Conservation (phyloP, 306 rosid species). For the Betula pendula region DNA sequence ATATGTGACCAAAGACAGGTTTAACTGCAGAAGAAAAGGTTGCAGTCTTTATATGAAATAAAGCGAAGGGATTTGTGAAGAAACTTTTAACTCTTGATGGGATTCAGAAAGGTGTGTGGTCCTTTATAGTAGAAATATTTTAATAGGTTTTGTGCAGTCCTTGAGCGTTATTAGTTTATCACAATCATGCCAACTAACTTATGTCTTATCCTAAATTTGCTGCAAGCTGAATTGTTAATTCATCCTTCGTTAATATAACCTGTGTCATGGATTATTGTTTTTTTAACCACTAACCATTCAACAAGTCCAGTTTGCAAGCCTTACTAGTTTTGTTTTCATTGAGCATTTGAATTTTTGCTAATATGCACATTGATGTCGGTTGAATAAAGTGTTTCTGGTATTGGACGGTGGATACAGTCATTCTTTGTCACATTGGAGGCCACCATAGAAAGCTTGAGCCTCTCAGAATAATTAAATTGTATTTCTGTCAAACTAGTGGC, state of each 20-base stretch:
- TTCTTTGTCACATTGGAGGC: neutral
- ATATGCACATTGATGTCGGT: neutral
- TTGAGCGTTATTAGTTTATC: neutral
- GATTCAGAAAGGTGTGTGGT: conserved; percentile 62
- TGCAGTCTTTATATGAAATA: conserved; percentile 65
- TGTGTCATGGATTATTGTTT: neutral
- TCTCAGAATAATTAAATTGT: neutral
- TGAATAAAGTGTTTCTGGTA: neutral
- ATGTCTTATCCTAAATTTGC: neutral
- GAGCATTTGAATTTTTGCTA: neutral
- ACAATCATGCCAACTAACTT: neutral
- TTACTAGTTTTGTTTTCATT: neutral
- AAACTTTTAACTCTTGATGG: conserved; percentile 69
- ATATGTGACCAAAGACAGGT: conserved; percentile 27
- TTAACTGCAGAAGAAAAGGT: conserved; percentile 74
- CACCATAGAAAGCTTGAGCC: neutral
- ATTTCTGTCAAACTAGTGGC: neutral
- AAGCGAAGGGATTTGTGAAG: conserved; percentile 72
- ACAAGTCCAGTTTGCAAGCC: neutral
- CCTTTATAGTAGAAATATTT: neutral
- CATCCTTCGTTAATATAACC: neutral
- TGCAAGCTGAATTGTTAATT: neutral
- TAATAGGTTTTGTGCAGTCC: neutral
- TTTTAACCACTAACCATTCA: neutral
- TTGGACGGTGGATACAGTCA: neutral